Evolutionary conservation across 805 yeast genomes (phyloP).

Genomic region (Kodamaea restingae): DNA sequence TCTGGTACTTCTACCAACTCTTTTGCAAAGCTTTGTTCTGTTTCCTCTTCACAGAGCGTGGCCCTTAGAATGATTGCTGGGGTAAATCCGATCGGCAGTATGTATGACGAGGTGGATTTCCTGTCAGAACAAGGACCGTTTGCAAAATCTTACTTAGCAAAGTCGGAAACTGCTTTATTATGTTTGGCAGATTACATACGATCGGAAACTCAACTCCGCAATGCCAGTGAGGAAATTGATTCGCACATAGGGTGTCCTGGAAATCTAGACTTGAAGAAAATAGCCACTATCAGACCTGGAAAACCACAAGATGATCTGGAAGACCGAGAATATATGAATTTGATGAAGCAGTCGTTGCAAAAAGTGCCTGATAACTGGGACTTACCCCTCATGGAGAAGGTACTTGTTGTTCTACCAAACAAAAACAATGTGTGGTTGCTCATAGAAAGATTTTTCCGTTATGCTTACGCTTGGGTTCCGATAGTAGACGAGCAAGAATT

Average conservation of each 20-base stretch:
- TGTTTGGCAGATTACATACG: constrained; percentile 6
- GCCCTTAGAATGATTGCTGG: constrained; percentile 4
- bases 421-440: constrained; percentile 16
- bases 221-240: constrained; percentile 3
- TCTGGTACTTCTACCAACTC: not conserved
- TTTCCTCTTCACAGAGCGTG: not conserved
- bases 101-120: constrained; percentile 5
- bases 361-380: constrained; percentile 2
- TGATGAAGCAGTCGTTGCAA: constrained; percentile 9
- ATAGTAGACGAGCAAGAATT: constrained; percentile 20
- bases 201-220: constrained; percentile 1
- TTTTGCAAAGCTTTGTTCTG: not conserved
- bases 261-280: constrained; percentile 7
- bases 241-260: not conserved
- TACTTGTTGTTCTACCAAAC: constrained; percentile 13
- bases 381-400: constrained; percentile 6
- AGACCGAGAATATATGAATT: constrained; percentile 4
- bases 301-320: not conserved
- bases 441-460: constrained; percentile 15
- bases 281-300: constrained; percentile 6
- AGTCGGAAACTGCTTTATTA: constrained; percentile 5
- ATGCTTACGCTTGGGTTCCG: constrained; percentile 17
- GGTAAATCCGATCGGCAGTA: constrained; percentile 5
- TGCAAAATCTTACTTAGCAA: constrained; percentile 8
- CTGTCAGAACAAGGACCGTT: constrained; percentile 7